Conservation (phyloP, 495 filamentous ascomycete genomes). For the Gamarada debralockiae region DNA sequence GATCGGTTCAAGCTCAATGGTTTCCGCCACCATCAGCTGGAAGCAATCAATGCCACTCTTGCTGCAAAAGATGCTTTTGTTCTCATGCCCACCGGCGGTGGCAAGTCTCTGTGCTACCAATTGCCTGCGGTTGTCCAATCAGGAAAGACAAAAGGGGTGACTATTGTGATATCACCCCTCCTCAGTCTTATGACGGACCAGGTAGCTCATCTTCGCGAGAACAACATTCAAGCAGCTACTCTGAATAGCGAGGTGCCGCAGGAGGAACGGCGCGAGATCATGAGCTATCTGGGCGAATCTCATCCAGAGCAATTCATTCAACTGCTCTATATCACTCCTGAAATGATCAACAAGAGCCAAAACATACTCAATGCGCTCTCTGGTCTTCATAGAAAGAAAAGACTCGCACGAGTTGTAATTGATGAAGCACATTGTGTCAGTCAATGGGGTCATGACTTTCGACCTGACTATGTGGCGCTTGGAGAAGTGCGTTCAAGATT, state of each 20-base stretch:
- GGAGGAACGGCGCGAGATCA: slow-evolving; percentile 54
- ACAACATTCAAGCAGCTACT: slow-evolving; percentile 72
- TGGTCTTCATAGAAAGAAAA: slow-evolving; percentile 56
- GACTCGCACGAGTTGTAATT: slow-evolving; percentile 87
- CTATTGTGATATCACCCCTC: slow-evolving; percentile 90
- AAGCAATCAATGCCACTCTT: slow-evolving; percentile 92
- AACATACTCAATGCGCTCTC: slow-evolving; percentile 56
- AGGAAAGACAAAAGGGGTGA: slow-evolving; percentile 80
- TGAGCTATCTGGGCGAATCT: slow-evolving; percentile 51
- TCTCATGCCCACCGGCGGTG: slow-evolving; percentile 95
- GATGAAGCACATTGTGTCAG: slow-evolving; percentile 99
- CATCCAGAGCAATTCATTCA: slow-evolving; percentile 68
- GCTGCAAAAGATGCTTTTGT: slow-evolving; percentile 86
- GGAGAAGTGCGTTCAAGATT: slow-evolving; percentile 66
- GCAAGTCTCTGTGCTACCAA: slow-evolving; percentile 96
- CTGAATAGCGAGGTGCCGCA: slow-evolving; percentile 69
- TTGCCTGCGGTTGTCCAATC: slow-evolving; percentile 80
- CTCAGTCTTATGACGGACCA: slow-evolving; percentile 97
- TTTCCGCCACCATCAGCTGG: slow-evolving; percentile 88
- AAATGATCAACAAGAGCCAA: slow-evolving; percentile 85
- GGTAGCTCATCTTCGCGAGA: slow-evolving; percentile 68
- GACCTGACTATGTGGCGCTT: slow-evolving; percentile 89
- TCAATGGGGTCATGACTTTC: slow-evolving; percentile 98
- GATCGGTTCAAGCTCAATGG: slow-evolving; percentile 78
- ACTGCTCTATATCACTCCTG: slow-evolving; percentile 90